phyloP scores from a whole-genome alignment of 192 early-diverging fungal species.

The Rhizoclosmatium globosum region DNA sequence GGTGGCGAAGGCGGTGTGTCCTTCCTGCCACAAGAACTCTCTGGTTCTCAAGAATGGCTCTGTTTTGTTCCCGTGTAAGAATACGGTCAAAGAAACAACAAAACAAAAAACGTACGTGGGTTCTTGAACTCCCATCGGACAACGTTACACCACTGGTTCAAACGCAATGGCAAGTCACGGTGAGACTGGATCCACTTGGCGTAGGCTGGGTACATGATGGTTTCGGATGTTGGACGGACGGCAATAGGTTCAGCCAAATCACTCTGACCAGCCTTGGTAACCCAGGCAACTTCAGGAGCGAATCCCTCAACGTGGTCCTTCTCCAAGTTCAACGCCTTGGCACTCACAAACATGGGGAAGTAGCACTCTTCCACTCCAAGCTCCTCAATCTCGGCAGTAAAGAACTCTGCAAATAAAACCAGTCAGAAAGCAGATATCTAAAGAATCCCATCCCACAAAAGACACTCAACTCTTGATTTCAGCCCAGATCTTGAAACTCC shows the following conservation, averaged over 20 bases:
- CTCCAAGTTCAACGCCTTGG: constrained; percentile 86
- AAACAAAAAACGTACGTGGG: constrained; percentile 59
- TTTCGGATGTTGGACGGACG: constrained; percentile 98
- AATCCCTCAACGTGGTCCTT: constrained; percentile 99
- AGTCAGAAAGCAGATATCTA: neutral
- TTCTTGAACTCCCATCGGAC: constrained; percentile 99
- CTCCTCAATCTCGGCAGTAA: constrained; percentile 88
- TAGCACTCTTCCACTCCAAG: constrained; percentile 96
- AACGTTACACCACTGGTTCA: constrained; percentile 99
- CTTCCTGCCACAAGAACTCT: constrained; percentile 99
- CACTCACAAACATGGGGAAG: constrained; percentile 99
- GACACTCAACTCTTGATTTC: constrained; percentile 77
- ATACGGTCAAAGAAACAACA: neutral
- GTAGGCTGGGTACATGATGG: constrained; percentile 99
- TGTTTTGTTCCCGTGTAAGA: neutral
- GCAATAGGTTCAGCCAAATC: constrained; percentile 98
- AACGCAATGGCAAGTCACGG: constrained; percentile 93
- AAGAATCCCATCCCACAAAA: neutral
- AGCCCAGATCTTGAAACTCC: constrained; percentile 96
- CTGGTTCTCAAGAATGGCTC: constrained; percentile 97
- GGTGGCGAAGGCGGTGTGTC: constrained; percentile 95
- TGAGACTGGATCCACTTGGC: constrained; percentile 97
- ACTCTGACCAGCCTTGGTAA: constrained; percentile 93
- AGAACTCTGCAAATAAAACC: constrained; percentile 70
- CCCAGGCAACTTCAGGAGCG: constrained; percentile 99